Percentiles rank a stretch among this genome's conserved stretches.
phyloP scores from a whole-genome alignment of 306 rosid species.

The Vigna trinervia region DNA sequence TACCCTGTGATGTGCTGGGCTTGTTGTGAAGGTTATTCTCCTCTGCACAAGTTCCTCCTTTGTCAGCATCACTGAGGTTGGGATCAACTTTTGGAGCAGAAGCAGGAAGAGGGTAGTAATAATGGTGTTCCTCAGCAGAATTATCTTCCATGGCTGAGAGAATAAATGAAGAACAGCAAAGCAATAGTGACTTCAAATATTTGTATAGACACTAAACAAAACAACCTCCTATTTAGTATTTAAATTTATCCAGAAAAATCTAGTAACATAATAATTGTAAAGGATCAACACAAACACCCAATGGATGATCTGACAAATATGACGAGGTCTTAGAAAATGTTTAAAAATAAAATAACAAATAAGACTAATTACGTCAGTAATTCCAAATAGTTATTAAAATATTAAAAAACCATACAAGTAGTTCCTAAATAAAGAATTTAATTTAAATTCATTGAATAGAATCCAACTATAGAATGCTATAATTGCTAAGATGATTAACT shows the following conservation, averaged over 20 bases:
- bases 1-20: background rate
- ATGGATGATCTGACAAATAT: background rate
- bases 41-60: background rate
- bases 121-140: slow-evolving; percentile 13
- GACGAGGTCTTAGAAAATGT: background rate
- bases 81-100: slow-evolving; percentile 30
- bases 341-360: background rate
- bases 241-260: background rate
- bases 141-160: slow-evolving; percentile 29
- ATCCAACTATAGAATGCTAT: background rate
- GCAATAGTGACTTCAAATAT: background rate
- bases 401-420: too few relatives aligned
- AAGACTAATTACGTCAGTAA: background rate
- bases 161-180: slow-evolving; percentile 32
- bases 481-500: background rate
- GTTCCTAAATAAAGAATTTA: background rate
- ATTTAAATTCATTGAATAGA: background rate
- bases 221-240: background rate
- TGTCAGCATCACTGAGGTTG: background rate
- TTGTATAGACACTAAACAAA: background rate
- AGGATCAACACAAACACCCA: background rate
- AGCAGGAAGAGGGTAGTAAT: slow-evolving; percentile 51
- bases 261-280: background rate
- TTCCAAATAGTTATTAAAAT: background rate
- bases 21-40: slow-evolving; percentile 8